These are phyloP conservation scores for Pleurotus sapidus DNA, from an alignment of 768 basidiomycete genomes.

Conservation along the genomic window DNA sequence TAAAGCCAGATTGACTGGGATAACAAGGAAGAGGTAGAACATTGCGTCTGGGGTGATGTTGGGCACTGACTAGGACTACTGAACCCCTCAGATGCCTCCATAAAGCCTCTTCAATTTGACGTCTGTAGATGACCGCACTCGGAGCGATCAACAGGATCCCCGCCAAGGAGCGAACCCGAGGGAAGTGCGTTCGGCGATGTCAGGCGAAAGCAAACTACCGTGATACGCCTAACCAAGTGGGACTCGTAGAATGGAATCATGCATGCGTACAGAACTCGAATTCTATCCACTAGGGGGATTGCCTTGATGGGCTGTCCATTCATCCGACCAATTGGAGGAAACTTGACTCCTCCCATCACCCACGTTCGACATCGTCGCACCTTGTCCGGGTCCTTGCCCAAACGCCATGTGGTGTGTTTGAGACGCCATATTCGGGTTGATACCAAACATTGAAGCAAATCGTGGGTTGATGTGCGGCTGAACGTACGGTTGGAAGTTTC, in stretches of 20 bases:
- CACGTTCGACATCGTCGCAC: constrained; percentile 9
- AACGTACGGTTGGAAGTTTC: constrained; percentile 30
- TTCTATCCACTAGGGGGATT: constrained; percentile 19
- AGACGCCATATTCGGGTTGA: constrained; percentile 31
- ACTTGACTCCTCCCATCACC: constrained; percentile 1
- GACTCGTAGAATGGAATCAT: too few species aligned
- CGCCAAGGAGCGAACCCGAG: too few species aligned
- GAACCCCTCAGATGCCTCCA: too few species aligned
- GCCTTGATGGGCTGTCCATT: constrained; percentile 33
- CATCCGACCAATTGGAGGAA: constrained; percentile 28
- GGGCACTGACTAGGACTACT: too few species aligned
- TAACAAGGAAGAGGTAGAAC: neutral
- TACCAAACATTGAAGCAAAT: constrained; percentile 66
- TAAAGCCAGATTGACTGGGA: neutral
- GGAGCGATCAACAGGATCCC: too few species aligned
- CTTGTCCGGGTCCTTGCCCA: neutral
- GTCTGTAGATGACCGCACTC: too few species aligned
- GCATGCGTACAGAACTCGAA: too few species aligned
- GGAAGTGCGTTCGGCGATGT: too few species aligned
- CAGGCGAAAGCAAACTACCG: neutral
- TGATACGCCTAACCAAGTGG: neutral
- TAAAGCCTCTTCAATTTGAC: too few species aligned
- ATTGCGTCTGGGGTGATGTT: neutral
- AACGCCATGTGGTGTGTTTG: constrained; percentile 11
- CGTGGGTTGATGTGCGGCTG: constrained; percentile 85